These are phyloP conservation scores for Suillus tomentosus DNA, from an alignment of 768 basidiomycete species.

Conservation along the genomic window DNA sequence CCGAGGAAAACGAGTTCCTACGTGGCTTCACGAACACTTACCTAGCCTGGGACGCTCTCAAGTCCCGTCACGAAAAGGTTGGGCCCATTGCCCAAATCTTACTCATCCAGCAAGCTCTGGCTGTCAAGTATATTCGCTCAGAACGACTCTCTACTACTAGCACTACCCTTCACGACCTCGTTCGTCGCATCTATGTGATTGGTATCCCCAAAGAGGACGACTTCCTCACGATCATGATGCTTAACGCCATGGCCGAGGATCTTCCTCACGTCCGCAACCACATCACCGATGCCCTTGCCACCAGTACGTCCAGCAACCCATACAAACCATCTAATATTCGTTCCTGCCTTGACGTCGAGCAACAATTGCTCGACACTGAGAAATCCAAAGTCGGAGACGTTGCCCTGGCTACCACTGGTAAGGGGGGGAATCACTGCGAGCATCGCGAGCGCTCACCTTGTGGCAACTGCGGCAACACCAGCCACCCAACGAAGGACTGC, in stretches of 20 bases:
- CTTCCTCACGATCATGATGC: not conserved
- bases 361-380: not conserved
- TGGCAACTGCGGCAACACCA: too few relatives aligned
- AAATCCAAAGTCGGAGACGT: not conserved
- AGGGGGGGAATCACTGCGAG: too few relatives aligned
- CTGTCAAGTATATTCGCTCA: fast-evolving
- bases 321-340: not conserved
- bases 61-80: not conserved
- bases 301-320: not conserved
- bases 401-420: too few relatives aligned
- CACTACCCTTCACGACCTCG: not conserved
- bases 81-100: not conserved
- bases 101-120: not conserved
- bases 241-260: not conserved
- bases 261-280: not conserved
- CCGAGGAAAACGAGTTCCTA: not conserved
- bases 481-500: too few relatives aligned
- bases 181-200: not conserved
- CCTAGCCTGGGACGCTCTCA: not conserved
- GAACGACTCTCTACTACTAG: not conserved
- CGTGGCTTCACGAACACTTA: fast-evolving
- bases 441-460: too few relatives aligned
- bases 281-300: not conserved
- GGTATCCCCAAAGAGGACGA: not conserved
- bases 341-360: not conserved